A percentile compares a stretch with the other conserved stretches of the same genome.
These are phyloP conservation scores for Prunus dulcis DNA, from an alignment of 306 rosid species.

Conservation along the genomic window DNA sequence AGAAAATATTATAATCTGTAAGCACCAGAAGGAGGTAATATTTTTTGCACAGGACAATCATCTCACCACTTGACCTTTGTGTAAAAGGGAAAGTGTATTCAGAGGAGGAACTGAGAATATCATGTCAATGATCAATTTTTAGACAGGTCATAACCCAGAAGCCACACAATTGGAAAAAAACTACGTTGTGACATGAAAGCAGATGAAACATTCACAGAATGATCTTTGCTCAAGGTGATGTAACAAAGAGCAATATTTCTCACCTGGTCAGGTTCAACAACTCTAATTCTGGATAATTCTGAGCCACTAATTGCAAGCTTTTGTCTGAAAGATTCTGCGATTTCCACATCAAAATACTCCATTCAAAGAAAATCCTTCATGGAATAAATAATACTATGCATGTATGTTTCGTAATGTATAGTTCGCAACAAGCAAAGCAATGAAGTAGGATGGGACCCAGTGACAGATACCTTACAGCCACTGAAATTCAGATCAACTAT, in stretches of 20 bases:
- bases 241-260: neutral
- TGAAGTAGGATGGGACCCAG: constrained; percentile 7
- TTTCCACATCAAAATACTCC: constrained; percentile 30
- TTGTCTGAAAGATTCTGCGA: constrained; percentile 62
- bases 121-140: neutral
- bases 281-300: constrained; percentile 52
- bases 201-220: neutral
- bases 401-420: neutral
- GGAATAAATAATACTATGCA: neutral
- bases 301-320: constrained; percentile 58
- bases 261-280: constrained; percentile 72
- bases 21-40: constrained; percentile 9
- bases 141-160: neutral
- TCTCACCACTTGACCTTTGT: neutral
- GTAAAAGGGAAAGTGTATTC: neutral
- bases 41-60: constrained; percentile 11
- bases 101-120: neutral
- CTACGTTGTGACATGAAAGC: neutral
- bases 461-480: constrained; percentile 78
- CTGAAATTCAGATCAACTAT: constrained; percentile 71
- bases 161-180: neutral
- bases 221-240: neutral
- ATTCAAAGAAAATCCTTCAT: constrained; percentile 18
- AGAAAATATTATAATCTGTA: constrained; percentile 20
- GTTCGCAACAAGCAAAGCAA: neutral